Conservation (phyloP, 345 rosid genomes). For the Eucalyptus cloeziana region DNA sequence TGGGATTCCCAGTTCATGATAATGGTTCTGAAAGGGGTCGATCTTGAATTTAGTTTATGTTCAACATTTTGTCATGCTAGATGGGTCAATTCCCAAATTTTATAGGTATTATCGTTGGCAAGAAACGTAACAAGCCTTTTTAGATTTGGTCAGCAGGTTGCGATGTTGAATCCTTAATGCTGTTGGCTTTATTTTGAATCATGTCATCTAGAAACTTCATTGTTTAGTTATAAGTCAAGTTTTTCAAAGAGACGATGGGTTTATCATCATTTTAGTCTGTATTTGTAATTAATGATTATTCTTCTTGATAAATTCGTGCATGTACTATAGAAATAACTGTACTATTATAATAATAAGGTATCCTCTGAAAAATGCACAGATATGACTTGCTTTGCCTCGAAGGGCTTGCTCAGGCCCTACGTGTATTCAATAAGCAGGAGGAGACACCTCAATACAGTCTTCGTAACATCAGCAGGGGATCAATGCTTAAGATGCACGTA, state of each 20-base stretch:
- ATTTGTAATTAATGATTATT: not conserved
- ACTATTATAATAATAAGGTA: not conserved
- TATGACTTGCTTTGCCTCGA: conserved; percentile 93
- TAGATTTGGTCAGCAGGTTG: not conserved
- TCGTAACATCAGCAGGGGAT: conserved; percentile 14
- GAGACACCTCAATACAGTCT: conserved; percentile 38
- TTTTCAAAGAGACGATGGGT: not conserved
- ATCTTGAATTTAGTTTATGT: not conserved
- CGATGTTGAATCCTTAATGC: not conserved
- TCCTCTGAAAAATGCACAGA: conserved; percentile 15
- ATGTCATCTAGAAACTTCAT: not conserved
- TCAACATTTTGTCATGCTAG: not conserved
- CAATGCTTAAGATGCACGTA: conserved; percentile 63
- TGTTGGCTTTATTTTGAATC: not conserved
- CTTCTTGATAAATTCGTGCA: not conserved
- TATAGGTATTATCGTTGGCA: not conserved
- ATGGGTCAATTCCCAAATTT: not conserved
- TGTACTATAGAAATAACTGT: not conserved
- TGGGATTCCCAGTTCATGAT: not conserved
- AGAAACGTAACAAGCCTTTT: not conserved
- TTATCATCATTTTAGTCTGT: not conserved
- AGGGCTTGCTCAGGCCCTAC: conserved; percentile 95
- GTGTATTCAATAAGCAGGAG: conserved; percentile 58
- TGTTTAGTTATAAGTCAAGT: not conserved
- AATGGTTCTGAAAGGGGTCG: not conserved